Conservation (phyloP, 2,329 filamentous ascomycete species). For the Dendrostoma leiphaemia region DNA sequence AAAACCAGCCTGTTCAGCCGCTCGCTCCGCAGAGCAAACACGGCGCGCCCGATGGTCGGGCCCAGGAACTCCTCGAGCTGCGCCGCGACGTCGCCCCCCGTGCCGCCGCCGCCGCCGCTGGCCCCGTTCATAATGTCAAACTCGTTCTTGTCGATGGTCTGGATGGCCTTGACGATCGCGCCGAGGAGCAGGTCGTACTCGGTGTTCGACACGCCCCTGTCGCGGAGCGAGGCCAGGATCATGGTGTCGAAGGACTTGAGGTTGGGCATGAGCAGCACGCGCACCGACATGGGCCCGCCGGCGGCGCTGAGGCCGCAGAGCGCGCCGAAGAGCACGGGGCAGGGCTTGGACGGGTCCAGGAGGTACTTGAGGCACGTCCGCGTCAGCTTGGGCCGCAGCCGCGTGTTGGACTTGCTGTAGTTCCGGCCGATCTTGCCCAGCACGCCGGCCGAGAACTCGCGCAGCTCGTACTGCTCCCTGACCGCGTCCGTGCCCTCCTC, state of each 20-base stretch:
- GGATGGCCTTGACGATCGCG: conserved; percentile 53
- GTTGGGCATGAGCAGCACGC: conserved; percentile 55
- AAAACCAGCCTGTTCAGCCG: conserved; percentile 49
- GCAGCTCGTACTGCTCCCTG: conserved; percentile 71
- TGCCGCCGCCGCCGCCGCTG: conserved; percentile 30
- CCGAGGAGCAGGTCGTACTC: conserved; percentile 57
- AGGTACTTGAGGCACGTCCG: conserved; percentile 93
- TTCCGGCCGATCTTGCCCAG: conserved; percentile 77
- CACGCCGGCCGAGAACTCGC: conserved; percentile 80
- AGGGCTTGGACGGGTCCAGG: conserved; percentile 79
- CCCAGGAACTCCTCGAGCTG: conserved; percentile 56
- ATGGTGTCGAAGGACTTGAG: conserved; percentile 52
- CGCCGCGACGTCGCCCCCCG: conserved; percentile 36
- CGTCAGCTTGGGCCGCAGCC: conserved; percentile 83
- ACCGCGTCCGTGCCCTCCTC: conserved; percentile 50
- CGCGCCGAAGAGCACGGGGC: conserved; percentile 85
- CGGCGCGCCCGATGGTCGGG: conserved; percentile 48
- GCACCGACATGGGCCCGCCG: conserved; percentile 62
- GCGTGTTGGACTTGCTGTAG: conserved; percentile 76
- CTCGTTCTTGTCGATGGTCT: conserved; percentile 38
- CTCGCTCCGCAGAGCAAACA: conserved; percentile 45
- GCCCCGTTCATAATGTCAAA: conserved; percentile 36
- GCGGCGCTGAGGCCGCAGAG: conserved; percentile 76
- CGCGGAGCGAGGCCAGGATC: conserved; percentile 52
- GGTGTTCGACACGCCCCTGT: conserved; percentile 38